A percentile compares a stretch with the other conserved stretches of the same genome.
These are phyloP conservation scores for Lentithecium fluviatile DNA, from an alignment of 495 filamentous ascomycete species.

Conservation along the genomic window DNA sequence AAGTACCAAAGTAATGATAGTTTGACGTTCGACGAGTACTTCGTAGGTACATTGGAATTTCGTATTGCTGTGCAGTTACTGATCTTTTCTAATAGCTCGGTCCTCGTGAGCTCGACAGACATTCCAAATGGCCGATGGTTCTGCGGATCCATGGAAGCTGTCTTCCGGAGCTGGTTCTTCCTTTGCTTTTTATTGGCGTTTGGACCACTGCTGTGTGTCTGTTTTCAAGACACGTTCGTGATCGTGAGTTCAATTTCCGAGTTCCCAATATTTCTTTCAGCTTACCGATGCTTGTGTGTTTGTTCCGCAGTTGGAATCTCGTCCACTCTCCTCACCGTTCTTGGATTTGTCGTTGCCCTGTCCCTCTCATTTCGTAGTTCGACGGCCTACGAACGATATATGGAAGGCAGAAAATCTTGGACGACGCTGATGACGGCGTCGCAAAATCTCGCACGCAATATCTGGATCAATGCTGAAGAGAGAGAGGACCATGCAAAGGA, in stretches of 20 bases:
- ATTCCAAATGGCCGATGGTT: slow-evolving; percentile 81
- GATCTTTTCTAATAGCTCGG: slow-evolving; percentile 36
- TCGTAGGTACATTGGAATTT: no score
- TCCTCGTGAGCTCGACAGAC: slow-evolving; percentile 68
- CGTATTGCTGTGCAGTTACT: no score
- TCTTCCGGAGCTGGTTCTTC: slow-evolving; percentile 60
- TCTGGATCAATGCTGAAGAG: slow-evolving; percentile 72
- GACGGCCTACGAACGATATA: slow-evolving; percentile 76
- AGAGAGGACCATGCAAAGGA: slow-evolving; percentile 60
- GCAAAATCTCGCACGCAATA: slow-evolving; percentile 70
- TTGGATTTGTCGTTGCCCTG: slow-evolving; percentile 84
- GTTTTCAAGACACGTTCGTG: not conserved
- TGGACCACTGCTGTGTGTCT: not conserved
- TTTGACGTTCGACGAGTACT: no score
- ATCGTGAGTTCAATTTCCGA: not conserved
- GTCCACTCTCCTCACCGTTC: slow-evolving; percentile 71
- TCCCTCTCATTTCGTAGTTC: slow-evolving; percentile 78
- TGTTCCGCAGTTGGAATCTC: slow-evolving; percentile 54
- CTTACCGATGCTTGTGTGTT: not conserved
- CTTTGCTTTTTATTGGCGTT: slow-evolving; percentile 6
- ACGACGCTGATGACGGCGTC: slow-evolving; percentile 65
- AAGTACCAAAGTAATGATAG: no score
- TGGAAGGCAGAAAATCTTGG: slow-evolving; percentile 76
- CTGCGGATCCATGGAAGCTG: slow-evolving; percentile 79
- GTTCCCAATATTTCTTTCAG: not conserved